Conservation (phyloP, 495 filamentous ascomycete species). For the Cetradonia linearis region DNA sequence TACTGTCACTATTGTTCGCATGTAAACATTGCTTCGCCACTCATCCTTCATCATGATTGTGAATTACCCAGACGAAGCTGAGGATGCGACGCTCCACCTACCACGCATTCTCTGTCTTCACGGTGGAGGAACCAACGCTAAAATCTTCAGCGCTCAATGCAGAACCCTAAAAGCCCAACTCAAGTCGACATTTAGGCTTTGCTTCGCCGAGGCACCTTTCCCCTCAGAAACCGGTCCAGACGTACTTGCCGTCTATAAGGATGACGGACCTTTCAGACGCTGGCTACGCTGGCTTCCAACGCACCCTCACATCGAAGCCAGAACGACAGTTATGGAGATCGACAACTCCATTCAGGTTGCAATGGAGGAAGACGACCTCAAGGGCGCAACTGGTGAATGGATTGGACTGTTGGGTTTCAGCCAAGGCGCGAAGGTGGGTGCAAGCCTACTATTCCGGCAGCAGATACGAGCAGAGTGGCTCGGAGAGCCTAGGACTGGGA, state of each 20-base stretch:
- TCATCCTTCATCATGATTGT: background rate
- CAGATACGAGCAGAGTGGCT: constrained; percentile 22
- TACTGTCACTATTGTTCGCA: background rate
- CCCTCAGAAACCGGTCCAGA: constrained; percentile 31
- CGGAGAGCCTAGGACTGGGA: constrained; percentile 37
- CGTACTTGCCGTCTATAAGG: constrained; percentile 26
- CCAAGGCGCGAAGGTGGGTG: constrained; percentile 52
- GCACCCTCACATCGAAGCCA: constrained; percentile 19
- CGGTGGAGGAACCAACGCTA: constrained; percentile 29
- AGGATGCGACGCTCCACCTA: constrained; percentile 14
- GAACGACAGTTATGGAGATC: constrained; percentile 20
- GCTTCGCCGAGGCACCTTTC: constrained; percentile 31
- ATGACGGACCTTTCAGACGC: constrained; percentile 18
- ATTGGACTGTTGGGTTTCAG: constrained; percentile 46
- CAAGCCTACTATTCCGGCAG: constrained; percentile 31
- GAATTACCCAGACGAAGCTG: background rate
- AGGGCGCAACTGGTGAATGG: constrained; percentile 37
- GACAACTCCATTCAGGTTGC: constrained; percentile 21
- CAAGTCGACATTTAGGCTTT: constrained; percentile 24
- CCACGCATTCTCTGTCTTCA: constrained; percentile 34
- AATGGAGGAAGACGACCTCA: constrained; percentile 18
- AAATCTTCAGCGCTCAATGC: constrained; percentile 29
- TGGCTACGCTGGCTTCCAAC: constrained; percentile 6
- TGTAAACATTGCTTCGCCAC: background rate
- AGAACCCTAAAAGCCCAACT: constrained; percentile 23